A percentile compares a stretch with the other conserved stretches of the same genome.
phyloP scores from a whole-genome alignment of 441 rosid species.

The Euphorbia celastroides region DNA sequence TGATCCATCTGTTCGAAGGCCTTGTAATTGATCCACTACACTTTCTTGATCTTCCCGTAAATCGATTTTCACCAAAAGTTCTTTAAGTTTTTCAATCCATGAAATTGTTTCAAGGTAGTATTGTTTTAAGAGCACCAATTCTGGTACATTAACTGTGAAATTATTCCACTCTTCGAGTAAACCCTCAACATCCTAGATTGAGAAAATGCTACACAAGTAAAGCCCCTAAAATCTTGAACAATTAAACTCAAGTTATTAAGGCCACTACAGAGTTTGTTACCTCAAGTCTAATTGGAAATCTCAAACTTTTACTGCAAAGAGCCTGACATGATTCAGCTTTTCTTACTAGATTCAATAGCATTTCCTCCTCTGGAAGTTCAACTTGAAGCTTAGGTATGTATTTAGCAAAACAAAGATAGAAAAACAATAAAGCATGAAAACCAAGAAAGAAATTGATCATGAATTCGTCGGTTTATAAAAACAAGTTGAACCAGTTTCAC shows the following conservation, averaged over 20 bases:
- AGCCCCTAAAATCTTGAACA: background rate
- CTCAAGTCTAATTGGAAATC: conserved; percentile 47
- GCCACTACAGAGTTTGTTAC: conserved; percentile 24
- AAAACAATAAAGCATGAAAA: conserved; percentile 20
- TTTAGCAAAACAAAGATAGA: conserved; percentile 23
- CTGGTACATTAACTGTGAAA: conserved; percentile 52
- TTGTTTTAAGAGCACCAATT: conserved; percentile 70
- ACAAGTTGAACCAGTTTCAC: conserved; percentile 33
- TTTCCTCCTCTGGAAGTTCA: conserved; percentile 53
- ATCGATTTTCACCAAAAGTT: conserved; percentile 42
- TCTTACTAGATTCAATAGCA: conserved; percentile 44
- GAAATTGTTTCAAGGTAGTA: conserved; percentile 45
- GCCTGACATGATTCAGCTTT: conserved; percentile 59
- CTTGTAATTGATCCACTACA: conserved; percentile 56
- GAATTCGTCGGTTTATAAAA: conserved; percentile 10
- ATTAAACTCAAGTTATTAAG: conserved; percentile 15
- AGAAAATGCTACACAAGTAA: conserved; percentile 14
- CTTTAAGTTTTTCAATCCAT: conserved; percentile 54
- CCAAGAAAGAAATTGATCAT: conserved; percentile 10
- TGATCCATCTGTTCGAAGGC: conserved; percentile 56
- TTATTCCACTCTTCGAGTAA: conserved; percentile 52
- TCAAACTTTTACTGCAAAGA: conserved; percentile 47
- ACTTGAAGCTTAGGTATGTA: conserved; percentile 74
- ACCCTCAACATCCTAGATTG: conserved; percentile 56
- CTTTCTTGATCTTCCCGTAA: conserved; percentile 55